Conservation (phyloP, 768 basidiomycete genomes). For the Rubroboletus pulcherrimus region DNA sequence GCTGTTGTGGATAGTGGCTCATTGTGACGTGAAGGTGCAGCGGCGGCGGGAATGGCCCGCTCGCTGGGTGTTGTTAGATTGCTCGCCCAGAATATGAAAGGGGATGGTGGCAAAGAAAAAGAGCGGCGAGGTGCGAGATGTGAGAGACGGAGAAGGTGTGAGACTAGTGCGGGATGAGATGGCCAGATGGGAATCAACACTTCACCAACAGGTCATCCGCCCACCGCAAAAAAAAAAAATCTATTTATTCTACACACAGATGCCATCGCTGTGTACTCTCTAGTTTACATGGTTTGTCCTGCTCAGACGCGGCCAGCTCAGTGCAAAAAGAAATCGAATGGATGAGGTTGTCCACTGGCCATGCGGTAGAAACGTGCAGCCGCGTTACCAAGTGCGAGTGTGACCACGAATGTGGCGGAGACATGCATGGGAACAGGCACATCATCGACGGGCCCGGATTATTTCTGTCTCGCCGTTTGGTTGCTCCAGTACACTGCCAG, state of each 20-base stretch:
- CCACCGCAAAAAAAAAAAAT: neutral
- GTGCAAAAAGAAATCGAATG: neutral
- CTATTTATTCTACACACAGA: neutral
- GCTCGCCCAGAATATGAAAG: neutral
- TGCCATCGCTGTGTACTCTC: neutral
- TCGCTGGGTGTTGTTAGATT: neutral
- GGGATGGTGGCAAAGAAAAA: constrained; percentile 4
- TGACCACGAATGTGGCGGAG: neutral
- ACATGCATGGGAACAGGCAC: constrained; percentile 4
- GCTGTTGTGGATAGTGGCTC: constrained; percentile 44
- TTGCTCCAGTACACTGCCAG: neutral
- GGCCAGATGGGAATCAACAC: constrained; percentile 3
- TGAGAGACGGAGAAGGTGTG: constrained; percentile 10
- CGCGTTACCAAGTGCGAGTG: neutral
- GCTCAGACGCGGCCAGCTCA: neutral
- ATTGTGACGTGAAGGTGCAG: constrained; percentile 6
- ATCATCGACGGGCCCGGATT: neutral
- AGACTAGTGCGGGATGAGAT: neutral
- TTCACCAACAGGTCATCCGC: constrained; percentile 14
- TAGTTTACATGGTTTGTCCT: neutral
- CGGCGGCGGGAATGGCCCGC: constrained; percentile 2
- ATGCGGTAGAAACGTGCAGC: constrained; percentile 12
- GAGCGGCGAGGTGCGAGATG: constrained; percentile 20
- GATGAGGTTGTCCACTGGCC: neutral
- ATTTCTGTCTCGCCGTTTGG: neutral